A percentile compares a stretch with the other conserved stretches of the same genome.
phyloP scores from a whole-genome alignment of 225 moss, liverwort and hornwort species.

The Anthoceros angustus region DNA sequence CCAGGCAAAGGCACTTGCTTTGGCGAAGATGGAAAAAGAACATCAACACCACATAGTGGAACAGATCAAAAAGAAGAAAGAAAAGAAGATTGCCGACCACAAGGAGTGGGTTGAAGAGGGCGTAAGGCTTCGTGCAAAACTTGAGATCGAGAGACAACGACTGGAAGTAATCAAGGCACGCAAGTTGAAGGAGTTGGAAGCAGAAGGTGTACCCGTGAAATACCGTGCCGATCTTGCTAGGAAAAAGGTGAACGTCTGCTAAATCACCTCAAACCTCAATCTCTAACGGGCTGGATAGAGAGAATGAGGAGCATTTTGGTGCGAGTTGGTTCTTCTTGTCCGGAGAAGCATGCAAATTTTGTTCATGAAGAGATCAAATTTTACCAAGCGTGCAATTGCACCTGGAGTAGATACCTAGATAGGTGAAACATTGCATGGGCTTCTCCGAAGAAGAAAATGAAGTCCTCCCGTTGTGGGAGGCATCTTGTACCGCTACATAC shows the following conservation, averaged over 20 bases:
- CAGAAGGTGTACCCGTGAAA: slow-evolving; percentile 55
- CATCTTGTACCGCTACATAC: no score
- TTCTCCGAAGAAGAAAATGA: no score
- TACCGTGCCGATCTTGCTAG: slow-evolving; percentile 63
- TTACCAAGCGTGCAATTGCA: no score
- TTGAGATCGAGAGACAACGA: slow-evolving; percentile 58
- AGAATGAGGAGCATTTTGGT: no score
- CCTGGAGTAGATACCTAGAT: no score
- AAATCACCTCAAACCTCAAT: no score
- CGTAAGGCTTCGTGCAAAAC: slow-evolving; percentile 51
- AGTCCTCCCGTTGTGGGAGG: no score
- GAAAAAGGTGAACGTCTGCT: slow-evolving; percentile 24
- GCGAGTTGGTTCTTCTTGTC: no score
- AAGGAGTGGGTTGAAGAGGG: slow-evolving; percentile 64
- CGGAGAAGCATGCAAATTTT: no score
- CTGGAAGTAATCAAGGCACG: slow-evolving; percentile 54
- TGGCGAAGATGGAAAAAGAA: slow-evolving; percentile 19
- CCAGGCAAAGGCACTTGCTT: slow-evolving; percentile 24
- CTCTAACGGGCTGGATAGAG: background rate
- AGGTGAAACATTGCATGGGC: no score
- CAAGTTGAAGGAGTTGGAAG: slow-evolving; percentile 41
- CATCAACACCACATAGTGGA: slow-evolving; percentile 31
- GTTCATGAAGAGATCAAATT: no score
- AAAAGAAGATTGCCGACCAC: slow-evolving; percentile 15
- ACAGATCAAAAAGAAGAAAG: slow-evolving; percentile 42